Conservation (phyloP, 1,139 yeast species). For the Yamadazyma buinensis region DNA sequence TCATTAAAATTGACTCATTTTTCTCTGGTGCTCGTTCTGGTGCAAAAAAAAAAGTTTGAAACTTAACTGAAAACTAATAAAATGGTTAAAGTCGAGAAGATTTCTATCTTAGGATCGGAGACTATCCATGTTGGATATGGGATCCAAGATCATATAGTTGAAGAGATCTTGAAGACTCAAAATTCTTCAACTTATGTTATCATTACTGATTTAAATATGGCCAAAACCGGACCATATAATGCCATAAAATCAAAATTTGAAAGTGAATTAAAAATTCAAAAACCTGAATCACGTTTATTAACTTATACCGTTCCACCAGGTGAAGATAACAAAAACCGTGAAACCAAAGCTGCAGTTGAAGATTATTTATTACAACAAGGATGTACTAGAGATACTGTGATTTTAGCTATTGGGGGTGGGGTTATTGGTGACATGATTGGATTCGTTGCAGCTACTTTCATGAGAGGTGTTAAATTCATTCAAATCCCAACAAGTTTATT, state of each 20-base stretch:
- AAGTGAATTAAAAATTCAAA: slow-evolving; percentile 20
- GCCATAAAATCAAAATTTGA: slow-evolving; percentile 34
- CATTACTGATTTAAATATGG: slow-evolving; percentile 82
- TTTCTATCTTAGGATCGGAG: slow-evolving; percentile 74
- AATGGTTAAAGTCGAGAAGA: slow-evolving; percentile 45
- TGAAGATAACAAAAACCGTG: slow-evolving; percentile 83
- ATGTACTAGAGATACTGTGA: slow-evolving; percentile 94
- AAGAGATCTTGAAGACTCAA: slow-evolving; percentile 57
- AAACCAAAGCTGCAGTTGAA: slow-evolving; percentile 89
- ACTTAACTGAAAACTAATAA: not conserved
- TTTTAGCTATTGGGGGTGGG: slow-evolving; percentile 97
- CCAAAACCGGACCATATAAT: slow-evolving; percentile 58
- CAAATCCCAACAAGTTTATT: slow-evolving; percentile 93
- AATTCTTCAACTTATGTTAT: slow-evolving; percentile 90
- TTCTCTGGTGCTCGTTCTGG: not conserved
- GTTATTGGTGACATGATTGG: slow-evolving; percentile 99
- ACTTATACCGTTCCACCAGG: slow-evolving; percentile 86
- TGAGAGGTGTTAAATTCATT: slow-evolving; percentile 95
- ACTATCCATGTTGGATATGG: slow-evolving; percentile 90
- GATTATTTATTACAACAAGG: slow-evolving; percentile 82
- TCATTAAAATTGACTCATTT: slow-evolving; percentile 4
- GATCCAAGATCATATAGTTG: slow-evolving; percentile 71
- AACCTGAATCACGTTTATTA: slow-evolving; percentile 60
- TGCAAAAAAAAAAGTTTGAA: not conserved
- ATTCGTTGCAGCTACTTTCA: slow-evolving; percentile 95